A percentile compares a stretch with the other conserved stretches of the same genome.
Conservation (phyloP, 371 early-diverging fungal genomes). For the Chytridiales sp. region DNA sequence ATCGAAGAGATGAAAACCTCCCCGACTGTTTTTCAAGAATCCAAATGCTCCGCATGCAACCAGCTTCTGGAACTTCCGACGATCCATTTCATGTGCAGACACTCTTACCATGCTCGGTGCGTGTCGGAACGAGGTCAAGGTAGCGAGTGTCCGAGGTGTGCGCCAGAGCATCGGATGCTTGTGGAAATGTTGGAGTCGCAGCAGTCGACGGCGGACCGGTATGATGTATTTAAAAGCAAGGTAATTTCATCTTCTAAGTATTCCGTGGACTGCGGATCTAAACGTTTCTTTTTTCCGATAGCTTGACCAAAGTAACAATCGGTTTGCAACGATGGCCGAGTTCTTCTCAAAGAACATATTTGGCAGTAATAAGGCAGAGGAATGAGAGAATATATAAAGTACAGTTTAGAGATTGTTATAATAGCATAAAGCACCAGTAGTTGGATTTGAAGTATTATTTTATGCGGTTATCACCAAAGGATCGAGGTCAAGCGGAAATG, state of each 20-base stretch:
- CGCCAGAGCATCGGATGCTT: conserved; percentile 77
- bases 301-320: conserved; percentile 71
- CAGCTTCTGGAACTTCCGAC: conserved; percentile 85
- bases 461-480: no score
- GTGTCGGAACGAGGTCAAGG: conserved; percentile 55
- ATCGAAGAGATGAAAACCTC: conserved; percentile 75
- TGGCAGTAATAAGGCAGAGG: no score
- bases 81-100: conserved; percentile 88
- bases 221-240: conserved; percentile 78
- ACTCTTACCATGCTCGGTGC: conserved; percentile 87
- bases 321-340: conserved; percentile 82
- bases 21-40: conserved; percentile 75
- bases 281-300: conserved; percentile 16
- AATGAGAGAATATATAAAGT: no score
- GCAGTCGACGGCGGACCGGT: conserved; percentile 70
- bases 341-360: conserved; percentile 87
- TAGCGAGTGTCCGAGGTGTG: conserved; percentile 85
- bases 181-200: conserved; percentile 74
- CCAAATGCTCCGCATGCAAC: conserved; percentile 80
- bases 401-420: no score
- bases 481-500: no score
- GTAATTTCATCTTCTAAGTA: conserved; percentile 37
- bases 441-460: no score
- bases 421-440: no score
- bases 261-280: background rate